Conservation (phyloP, 805 yeast species). For the Dipodascus albidus region DNA sequence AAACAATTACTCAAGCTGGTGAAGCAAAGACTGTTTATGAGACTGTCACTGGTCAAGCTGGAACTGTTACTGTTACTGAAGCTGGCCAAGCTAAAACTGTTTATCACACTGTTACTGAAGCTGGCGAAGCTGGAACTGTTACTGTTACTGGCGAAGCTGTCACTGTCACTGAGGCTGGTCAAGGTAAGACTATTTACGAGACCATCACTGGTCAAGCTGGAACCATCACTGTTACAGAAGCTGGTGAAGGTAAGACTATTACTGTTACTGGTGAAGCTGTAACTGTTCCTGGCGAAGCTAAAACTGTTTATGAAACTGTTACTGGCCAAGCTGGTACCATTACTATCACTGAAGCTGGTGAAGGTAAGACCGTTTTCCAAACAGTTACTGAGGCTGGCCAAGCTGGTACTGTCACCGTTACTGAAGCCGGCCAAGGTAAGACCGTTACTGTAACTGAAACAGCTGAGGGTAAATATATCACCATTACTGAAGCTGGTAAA, state of each 20-base stretch:
- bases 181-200: conserved; percentile 5
- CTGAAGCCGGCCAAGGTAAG: conserved; percentile 6
- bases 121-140: conserved; percentile 10
- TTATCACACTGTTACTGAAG: conserved; percentile 9
- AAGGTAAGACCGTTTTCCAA: conserved; percentile 5
- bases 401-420: conserved; percentile 6
- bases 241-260: conserved; percentile 10
- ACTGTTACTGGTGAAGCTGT: not conserved
- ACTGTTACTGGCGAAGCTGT: conserved; percentile 13
- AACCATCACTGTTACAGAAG: conserved; percentile 15
- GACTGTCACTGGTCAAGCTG: conserved; percentile 5
- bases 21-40: not conserved
- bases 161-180: conserved; percentile 12
- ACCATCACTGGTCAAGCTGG: conserved; percentile 11
- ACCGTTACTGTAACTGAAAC: conserved; percentile 11
- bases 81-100: conserved; percentile 10
- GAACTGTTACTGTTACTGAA: conserved; percentile 9
- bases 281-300: conserved; percentile 6
- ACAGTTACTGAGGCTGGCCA: conserved; percentile 6
- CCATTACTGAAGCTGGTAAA: conserved; percentile 6
- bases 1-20: conserved; percentile 4
- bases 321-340: conserved; percentile 9
- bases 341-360: conserved; percentile 4
- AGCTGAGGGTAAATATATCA: conserved; percentile 8
- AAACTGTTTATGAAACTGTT: conserved; percentile 14